Conservation (phyloP, 1,139 yeast genomes). For the Debaryomyces robertsiae region DNA sequence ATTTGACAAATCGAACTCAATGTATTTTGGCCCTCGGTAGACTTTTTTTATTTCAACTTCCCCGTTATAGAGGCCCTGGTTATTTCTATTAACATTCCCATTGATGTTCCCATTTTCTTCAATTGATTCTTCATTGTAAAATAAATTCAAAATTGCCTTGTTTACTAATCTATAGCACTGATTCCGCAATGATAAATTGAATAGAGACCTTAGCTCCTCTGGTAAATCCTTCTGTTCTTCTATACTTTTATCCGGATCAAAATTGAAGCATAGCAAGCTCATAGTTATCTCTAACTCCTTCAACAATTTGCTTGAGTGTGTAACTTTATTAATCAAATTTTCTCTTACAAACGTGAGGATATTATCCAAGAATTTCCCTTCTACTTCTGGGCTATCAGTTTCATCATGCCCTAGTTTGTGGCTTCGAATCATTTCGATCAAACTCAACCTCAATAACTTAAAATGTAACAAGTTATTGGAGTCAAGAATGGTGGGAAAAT, state of each 20-base stretch:
- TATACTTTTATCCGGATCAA: constrained; percentile 34
- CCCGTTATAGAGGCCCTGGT: constrained; percentile 7
- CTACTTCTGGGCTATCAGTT: constrained; percentile 27
- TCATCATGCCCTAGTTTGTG: constrained; percentile 36
- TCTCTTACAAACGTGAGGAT: constrained; percentile 64
- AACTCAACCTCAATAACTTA: constrained; percentile 57
- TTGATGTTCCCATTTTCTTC: constrained; percentile 8
- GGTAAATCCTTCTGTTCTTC: constrained; percentile 53
- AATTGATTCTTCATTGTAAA: constrained; percentile 15
- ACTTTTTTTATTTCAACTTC: constrained; percentile 9
- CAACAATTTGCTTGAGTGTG: constrained; percentile 51
- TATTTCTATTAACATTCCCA: constrained; percentile 9
- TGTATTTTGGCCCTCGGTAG: constrained; percentile 22
- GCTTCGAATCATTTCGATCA: constrained; percentile 63
- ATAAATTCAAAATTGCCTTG: constrained; percentile 42
- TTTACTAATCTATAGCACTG: constrained; percentile 65
- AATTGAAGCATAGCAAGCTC: constrained; percentile 63
- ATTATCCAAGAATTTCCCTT: constrained; percentile 53
- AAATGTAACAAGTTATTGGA: constrained; percentile 61
- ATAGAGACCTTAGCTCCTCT: constrained; percentile 48
- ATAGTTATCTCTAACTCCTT: constrained; percentile 70
- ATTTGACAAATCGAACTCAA: constrained; percentile 20
- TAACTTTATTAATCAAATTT: constrained; percentile 59
- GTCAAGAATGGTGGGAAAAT: constrained; percentile 58
- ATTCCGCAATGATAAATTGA: constrained; percentile 55